These are phyloP conservation scores for Abortiporus biennis DNA, from an alignment of 1,284 basidiomycete genomes.

Conservation along the genomic window DNA sequence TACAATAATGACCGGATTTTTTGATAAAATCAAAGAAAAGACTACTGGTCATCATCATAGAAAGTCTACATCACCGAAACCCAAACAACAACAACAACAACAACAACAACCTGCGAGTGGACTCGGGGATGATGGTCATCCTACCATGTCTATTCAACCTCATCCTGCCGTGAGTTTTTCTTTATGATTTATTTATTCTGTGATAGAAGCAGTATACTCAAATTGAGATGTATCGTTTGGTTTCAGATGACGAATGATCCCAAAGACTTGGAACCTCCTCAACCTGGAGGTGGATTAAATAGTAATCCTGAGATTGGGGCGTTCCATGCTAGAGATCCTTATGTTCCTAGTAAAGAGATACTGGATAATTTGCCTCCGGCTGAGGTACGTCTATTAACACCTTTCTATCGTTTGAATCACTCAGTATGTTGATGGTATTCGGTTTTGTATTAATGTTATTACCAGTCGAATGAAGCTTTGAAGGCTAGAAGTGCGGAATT, in stretches of 20 bases:
- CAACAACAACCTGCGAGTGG: not conserved
- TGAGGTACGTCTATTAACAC: not conserved
- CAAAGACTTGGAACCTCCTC: slow-evolving; percentile 34
- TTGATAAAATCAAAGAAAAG: slow-evolving; percentile 17
- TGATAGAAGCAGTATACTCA: not conserved
- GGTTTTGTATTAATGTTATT: too few species aligned
- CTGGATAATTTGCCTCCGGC: slow-evolving; percentile 10
- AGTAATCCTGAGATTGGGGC: slow-evolving; percentile 25
- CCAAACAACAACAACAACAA: not conserved
- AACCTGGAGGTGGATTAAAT: slow-evolving; percentile 33
- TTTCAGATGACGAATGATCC: slow-evolving; percentile 45
- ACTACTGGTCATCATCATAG: slow-evolving; percentile 5
- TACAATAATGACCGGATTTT: slow-evolving; percentile 12
- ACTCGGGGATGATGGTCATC: not conserved
- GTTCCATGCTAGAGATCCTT: slow-evolving; percentile 37
- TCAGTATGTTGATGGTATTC: too few species aligned
- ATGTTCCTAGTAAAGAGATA: slow-evolving; percentile 28
- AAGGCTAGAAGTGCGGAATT: too few species aligned
- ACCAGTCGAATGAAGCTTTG: too few species aligned
- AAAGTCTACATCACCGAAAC: not conserved
- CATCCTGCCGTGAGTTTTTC: slow-evolving; percentile 40
- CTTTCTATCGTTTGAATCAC: too few species aligned
- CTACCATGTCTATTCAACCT: too few species aligned
- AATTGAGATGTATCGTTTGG: not conserved
- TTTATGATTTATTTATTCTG: not conserved